Base-by-base conservation (phyloP, 257 asterid genomes). In the Plantago major region DNA sequence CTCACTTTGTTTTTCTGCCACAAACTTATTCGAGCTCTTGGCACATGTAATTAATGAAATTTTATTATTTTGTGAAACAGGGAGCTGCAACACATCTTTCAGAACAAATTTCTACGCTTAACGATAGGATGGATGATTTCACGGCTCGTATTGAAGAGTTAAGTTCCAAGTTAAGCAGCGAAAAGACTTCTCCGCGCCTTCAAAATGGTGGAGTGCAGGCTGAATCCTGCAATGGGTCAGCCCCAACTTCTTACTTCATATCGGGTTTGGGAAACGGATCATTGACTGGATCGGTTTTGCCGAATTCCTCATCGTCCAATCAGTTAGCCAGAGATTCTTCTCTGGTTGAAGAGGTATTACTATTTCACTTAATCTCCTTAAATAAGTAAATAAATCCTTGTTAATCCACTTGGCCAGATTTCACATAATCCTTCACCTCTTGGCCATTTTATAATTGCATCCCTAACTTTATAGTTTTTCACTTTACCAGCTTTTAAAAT, bases 91-190 rank as follows among this genome's bases (percentile, higher is more conserved):
- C 76, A 10, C 99, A 82, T 18, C 89, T 93, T 49, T 87, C 89
- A 10, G 99, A 93, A 81, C 97, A 90, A 63, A 87, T 94, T 22
- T 83, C 95, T 4, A 82, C 92, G 1, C 76, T 90, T 60, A 85
- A 84, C 46, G 95, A 86, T 67, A 79, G 99, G 55, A 84, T 94
- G 88, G 95, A 94, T 66, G 97, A 90, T 56, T 87, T 90, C 75
- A 87, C 97, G 18, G 78, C 81, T 63, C 73, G 73, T 46, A 69
- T 94, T 42, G 96, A 90, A 67, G 97, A 85, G 73, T 75, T 94
- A 45, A 94, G 75, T 71, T 74, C 90, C 37, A 87, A 84, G 83
- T 56, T 94, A 65, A 65, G 70, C n/a, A 75, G 76, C 63, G 81
- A 75, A 72, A 71, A 67, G 62, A 59, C 65, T 37, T 76, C 88